Conservation (phyloP, 2,329 filamentous ascomycete genomes). For the Monilinia fructigena region DNA sequence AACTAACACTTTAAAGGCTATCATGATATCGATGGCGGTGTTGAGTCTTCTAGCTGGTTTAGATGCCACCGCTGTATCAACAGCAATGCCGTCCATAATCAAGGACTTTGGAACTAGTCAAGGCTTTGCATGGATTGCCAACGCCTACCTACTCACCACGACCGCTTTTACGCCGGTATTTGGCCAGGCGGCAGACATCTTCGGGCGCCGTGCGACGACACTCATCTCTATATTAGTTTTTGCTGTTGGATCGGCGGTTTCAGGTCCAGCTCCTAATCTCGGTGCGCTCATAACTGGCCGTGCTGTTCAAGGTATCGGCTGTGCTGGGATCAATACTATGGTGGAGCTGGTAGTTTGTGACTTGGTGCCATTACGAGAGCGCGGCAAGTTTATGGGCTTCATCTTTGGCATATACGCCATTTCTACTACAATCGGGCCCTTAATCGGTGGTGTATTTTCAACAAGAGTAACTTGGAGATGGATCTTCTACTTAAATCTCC, state of each 20-base stretch:
- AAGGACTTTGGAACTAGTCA: not conserved
- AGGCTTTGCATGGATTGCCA: constrained; percentile 23
- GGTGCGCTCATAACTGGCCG: constrained; percentile 52
- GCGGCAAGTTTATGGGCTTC: constrained; percentile 46
- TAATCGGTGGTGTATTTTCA: constrained; percentile 45
- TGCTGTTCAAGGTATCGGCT: constrained; percentile 37
- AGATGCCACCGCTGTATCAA: constrained; percentile 7
- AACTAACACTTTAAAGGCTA: not conserved
- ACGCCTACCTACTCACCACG: constrained; percentile 20
- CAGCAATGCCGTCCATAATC: constrained; percentile 12
- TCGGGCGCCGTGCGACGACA: constrained; percentile 48
- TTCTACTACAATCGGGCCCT: constrained; percentile 40
- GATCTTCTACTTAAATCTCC: constrained; percentile 29
- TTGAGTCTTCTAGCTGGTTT: constrained; percentile 10
- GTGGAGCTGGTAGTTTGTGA: constrained; percentile 52
- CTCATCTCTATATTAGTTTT: constrained; percentile 48
- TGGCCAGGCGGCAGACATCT: constrained; percentile 52
- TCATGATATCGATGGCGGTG: not conserved
- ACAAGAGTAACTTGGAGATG: constrained; percentile 44
- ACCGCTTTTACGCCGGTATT: constrained; percentile 31
- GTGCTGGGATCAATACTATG: constrained; percentile 48
- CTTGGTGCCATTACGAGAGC: constrained; percentile 49
- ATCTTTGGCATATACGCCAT: constrained; percentile 38
- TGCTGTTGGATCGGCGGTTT: constrained; percentile 52
- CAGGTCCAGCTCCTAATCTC: constrained; percentile 47